These are phyloP conservation scores for Pythium pyrilobum DNA, from an alignment of 352 stramenopile genomes.

Conservation along the genomic window DNA sequence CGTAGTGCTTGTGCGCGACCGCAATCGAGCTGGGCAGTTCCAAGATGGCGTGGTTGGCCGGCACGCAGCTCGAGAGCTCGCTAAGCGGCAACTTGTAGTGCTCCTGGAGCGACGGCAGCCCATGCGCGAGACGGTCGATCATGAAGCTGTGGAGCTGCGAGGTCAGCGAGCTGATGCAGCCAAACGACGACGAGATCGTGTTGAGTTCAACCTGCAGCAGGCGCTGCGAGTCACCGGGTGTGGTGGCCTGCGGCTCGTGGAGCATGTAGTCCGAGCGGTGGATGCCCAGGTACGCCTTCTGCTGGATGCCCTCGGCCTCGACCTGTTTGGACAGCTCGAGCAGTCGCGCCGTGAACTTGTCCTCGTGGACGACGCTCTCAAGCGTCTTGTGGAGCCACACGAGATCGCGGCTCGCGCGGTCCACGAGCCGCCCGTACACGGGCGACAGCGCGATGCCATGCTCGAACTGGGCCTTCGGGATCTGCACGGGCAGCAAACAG, in stretches of 20 bases:
- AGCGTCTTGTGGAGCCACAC: conserved; percentile 72
- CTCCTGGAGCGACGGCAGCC: conserved; percentile 43
- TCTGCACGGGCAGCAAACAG: conserved; percentile 61
- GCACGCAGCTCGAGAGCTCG: conserved; percentile 44
- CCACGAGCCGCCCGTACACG: conserved; percentile 70
- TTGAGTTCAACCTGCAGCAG: conserved; percentile 96
- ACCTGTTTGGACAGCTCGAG: conserved; percentile 74
- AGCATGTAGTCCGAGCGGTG: conserved; percentile 96
- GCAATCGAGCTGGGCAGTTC: conserved; percentile 67
- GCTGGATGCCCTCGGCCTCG: conserved; percentile 59
- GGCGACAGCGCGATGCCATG: conserved; percentile 61
- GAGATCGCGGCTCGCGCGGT: conserved; percentile 76
- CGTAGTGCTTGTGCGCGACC: conserved; percentile 63
- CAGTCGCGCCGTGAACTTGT: conserved; percentile 82
- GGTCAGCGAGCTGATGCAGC: conserved; percentile 90
- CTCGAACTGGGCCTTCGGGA: conserved; percentile 55
- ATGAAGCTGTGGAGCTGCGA: conserved; percentile 88
- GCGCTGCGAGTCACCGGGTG: conserved; percentile 45
- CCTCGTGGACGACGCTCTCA: conserved; percentile 70
- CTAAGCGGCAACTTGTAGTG: conserved; percentile 39
- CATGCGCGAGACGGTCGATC: conserved; percentile 35
- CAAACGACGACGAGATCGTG: conserved; percentile 97
- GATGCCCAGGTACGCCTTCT: conserved; percentile 86
- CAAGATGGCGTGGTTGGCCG: conserved; percentile 57
- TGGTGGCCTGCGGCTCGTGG: conserved; percentile 56